Conservation (phyloP, 2,329 filamentous ascomycete species). For the Talaromyces marneffei region DNA sequence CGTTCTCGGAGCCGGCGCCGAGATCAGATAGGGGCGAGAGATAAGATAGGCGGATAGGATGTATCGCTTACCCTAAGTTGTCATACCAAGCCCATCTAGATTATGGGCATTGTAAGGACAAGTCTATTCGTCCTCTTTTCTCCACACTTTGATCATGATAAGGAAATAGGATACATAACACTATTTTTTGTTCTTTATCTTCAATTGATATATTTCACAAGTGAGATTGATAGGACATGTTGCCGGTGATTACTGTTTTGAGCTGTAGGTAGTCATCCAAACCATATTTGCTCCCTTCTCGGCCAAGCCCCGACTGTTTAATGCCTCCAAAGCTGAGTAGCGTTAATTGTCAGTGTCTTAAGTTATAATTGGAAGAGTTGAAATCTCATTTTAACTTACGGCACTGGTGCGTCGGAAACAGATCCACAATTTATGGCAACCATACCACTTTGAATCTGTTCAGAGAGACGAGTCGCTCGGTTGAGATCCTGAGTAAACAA, state of each 20-base stretch:
- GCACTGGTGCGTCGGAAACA: background rate
- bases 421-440: background rate
- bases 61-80: background rate
- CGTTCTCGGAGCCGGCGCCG: background rate
- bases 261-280: background rate
- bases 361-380: background rate
- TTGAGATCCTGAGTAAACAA: background rate
- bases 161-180: background rate
- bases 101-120: background rate
- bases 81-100: background rate
- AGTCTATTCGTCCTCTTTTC: no score
- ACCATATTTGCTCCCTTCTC: background rate
- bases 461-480: background rate
- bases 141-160: background rate
- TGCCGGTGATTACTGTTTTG: background rate
- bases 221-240: background rate
- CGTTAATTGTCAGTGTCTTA: background rate
- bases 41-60: background rate
- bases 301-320: background rate
- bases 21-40: background rate
- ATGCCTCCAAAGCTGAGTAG: background rate
- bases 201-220: background rate
- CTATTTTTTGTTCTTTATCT: background rate
- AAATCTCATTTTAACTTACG: background rate
- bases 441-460: background rate